Evolutionary conservation across 176 grass and related monocot genomes (phyloP), one percentile per base, ranked within the genome.

Genomic region (Melocanna baccifera): DNA sequence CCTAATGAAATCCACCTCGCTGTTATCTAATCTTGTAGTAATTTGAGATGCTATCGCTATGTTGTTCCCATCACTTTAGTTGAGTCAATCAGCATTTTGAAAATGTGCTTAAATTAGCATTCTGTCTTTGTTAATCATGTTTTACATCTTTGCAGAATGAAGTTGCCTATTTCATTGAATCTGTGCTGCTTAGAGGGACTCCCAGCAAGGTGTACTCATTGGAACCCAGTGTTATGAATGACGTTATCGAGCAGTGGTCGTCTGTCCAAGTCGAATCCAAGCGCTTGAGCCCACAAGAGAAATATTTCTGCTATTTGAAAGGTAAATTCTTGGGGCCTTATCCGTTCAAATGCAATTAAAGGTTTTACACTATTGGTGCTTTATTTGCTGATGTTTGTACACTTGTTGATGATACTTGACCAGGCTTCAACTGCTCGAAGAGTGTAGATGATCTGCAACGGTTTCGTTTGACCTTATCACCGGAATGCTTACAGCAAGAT

Each of bases 351-450:
- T 74, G 36, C 16, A 46, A 79, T 72, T 65, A 22, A 64, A 73
- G 62, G 40, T 71, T 70, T 78, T 73, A 12, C 4, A 4, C 73
- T 29, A 32, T 78, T 74, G 59, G 29, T 73, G 65, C 52, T 92
- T 83, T 29, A 67, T 80, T 89, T 78, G 30, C 85, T 77, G 76
- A 81, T 77, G 43, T 69, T 71, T 80, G 62, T 77, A 56, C 58
- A 30, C 48, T 78, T 64, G 46, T 79, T 86, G 67, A 68, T 62
- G 77, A 25, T 69, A 34, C 56, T 66, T 62, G 56, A 30, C 55
- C 81, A 94, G 96, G 85, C 67, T 87, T 95, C 58, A 88, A 92
- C 48, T 98, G 93, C 91, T 90, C 64, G 23, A 91, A 90, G 79
- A 89, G 89, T 78, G 86, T 46, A 86, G 86, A 92, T 83, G 55